Evolutionary conservation across 129 eudicot genomes (phyloP).

Genomic region (Saposhnikovia divaricata): DNA sequence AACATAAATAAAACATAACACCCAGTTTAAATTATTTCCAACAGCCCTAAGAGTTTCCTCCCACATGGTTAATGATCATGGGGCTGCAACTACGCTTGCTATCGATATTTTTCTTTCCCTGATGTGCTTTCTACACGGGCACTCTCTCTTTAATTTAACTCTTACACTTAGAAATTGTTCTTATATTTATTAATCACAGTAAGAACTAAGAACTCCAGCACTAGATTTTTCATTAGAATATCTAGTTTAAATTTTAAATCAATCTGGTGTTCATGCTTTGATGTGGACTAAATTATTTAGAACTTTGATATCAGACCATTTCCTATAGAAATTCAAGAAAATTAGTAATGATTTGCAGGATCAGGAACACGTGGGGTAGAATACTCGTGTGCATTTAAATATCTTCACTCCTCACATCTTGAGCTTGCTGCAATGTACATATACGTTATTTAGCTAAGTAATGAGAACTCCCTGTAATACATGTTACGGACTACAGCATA

Average conservation of each 20-base stretch:
- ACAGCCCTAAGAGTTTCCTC: too few relatives aligned
- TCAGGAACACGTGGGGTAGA: too few relatives aligned
- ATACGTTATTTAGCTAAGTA: neutral
- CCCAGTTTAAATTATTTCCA: too few relatives aligned
- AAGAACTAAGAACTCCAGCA: neutral
- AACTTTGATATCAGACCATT: neutral
- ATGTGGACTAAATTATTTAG: neutral
- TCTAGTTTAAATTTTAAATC: neutral
- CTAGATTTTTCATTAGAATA: neutral
- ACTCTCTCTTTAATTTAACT: too few relatives aligned
- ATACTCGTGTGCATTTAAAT: too few relatives aligned
- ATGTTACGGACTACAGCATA: neutral
- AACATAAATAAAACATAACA: too few relatives aligned
- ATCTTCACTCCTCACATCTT: neutral
- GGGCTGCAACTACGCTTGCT: too few relatives aligned
- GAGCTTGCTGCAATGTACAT: neutral
- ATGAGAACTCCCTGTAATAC: neutral
- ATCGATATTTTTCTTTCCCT: too few relatives aligned
- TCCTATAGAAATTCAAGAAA: neutral
- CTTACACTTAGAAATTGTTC: too few relatives aligned
- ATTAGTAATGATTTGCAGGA: neutral
- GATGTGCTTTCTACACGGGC: too few relatives aligned
- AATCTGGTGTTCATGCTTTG: neutral
- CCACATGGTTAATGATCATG: too few relatives aligned
- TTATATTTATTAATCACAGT: too few relatives aligned